Evolutionary conservation across 768 basidiomycete genomes (phyloP).

Genomic region (Termitomyces sp.): DNA sequence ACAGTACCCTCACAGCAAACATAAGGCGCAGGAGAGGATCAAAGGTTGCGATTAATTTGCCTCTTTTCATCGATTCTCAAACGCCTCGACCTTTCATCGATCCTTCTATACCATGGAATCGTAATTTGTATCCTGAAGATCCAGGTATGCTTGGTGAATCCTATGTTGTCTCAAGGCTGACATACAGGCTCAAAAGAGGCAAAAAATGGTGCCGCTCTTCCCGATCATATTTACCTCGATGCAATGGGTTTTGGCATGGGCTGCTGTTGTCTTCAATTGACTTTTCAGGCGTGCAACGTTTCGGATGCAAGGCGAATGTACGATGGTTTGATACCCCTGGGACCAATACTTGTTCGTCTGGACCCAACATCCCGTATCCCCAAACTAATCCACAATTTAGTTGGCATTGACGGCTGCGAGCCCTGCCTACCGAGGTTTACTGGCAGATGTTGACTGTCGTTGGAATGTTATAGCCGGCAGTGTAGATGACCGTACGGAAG

Average conservation of each 20-base stretch:
- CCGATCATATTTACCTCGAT: constrained; percentile 95
- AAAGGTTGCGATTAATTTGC: constrained; percentile 94
- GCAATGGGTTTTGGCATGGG: constrained; percentile 99
- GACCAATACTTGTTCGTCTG: constrained; percentile 83
- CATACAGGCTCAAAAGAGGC: constrained; percentile 55
- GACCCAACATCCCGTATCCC: constrained; percentile 4
- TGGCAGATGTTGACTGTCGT: constrained; percentile 95
- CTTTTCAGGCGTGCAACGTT: constrained; percentile 96
- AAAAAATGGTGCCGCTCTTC: constrained; percentile 81
- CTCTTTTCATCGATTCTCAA: constrained; percentile 83
- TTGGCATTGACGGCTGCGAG: constrained; percentile 93
- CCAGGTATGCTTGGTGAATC: constrained; percentile 47
- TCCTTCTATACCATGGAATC: constrained; percentile 87
- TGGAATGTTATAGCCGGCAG: constrained; percentile 99
- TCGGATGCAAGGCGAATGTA: constrained; percentile 90
- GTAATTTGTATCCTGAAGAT: constrained; percentile 82
- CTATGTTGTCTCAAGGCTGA: constrained; percentile 9
- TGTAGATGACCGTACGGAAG: constrained; percentile 94
- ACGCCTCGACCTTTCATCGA: constrained; percentile 91
- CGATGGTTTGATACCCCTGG: constrained; percentile 92
- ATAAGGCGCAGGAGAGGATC: constrained; percentile 88
- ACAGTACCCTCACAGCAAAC: constrained; percentile 94
- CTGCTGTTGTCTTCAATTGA: constrained; percentile 95
- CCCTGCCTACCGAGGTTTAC: constrained; percentile 90
- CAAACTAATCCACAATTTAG: constrained; percentile 36